These are phyloP conservation scores for Drechslerella dactyloides DNA, from an alignment of 2,329 filamentous ascomycete genomes.

Conservation along the genomic window DNA sequence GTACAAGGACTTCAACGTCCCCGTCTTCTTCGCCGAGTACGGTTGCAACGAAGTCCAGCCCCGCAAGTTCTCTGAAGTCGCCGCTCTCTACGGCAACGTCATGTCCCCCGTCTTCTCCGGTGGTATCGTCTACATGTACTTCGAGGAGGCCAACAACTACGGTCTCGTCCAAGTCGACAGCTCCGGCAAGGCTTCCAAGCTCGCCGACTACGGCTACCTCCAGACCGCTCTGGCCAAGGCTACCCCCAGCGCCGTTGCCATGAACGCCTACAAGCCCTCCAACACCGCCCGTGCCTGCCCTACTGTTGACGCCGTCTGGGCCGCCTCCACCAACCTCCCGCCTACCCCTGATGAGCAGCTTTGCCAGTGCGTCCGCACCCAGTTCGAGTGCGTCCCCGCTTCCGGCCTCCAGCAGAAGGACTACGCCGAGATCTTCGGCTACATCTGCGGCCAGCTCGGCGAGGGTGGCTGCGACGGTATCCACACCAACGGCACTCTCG, in stretches of 20 bases:
- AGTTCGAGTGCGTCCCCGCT: constrained; percentile 73
- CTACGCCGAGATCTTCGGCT: constrained; percentile 74
- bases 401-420: constrained; percentile 65
- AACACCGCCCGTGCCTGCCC: constrained; percentile 78
- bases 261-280: constrained; percentile 72
- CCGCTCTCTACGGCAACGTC: constrained; percentile 75
- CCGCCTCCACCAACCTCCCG: constrained; percentile 73
- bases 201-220: constrained; percentile 77
- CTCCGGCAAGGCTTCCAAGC: constrained; percentile 68
- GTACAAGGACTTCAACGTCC: constrained; percentile 87
- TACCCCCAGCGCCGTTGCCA: constrained; percentile 70
- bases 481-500: constrained; percentile 69
- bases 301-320: constrained; percentile 69
- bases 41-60: constrained; percentile 77
- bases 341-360: constrained; percentile 78
- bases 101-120: constrained; percentile 92
- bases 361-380: constrained; percentile 83
- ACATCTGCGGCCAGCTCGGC: constrained; percentile 67
- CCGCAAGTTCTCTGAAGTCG: constrained; percentile 85
- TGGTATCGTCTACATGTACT: constrained; percentile 99
- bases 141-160: constrained; percentile 87
- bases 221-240: constrained; percentile 72
- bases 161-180: constrained; percentile 71
- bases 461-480: constrained; percentile 70
- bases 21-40: constrained; percentile 98